A percentile compares a stretch with the other conserved stretches of the same genome.
Conservation (phyloP, 2,329 filamentous ascomycete genomes). For the Cryphonectria radicalis region DNA sequence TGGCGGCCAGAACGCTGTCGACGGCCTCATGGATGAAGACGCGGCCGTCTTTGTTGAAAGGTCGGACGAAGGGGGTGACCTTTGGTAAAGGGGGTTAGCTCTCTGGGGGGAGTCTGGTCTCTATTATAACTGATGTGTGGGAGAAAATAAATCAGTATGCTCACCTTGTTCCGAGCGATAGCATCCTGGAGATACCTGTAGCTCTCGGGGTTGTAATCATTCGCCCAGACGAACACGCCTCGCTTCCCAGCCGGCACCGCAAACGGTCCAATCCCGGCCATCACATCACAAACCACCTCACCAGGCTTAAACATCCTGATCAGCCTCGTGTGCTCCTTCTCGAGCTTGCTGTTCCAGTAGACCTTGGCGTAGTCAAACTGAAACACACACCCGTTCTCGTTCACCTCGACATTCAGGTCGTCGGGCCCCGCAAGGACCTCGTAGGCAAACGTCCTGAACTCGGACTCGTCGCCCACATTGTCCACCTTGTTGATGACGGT, state of each 20-base stretch:
- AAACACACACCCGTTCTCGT: slow-evolving; percentile 85
- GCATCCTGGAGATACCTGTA: slow-evolving; percentile 73
- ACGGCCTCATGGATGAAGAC: slow-evolving; percentile 77
- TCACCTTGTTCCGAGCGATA: slow-evolving; percentile 78
- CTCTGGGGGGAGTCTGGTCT: not conserved
- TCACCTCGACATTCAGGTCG: slow-evolving; percentile 81
- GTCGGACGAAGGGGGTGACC: slow-evolving; percentile 71
- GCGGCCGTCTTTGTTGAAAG: slow-evolving; percentile 82
- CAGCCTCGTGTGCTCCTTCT: slow-evolving; percentile 85
- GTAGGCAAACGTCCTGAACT: slow-evolving; percentile 91
- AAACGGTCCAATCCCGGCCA: slow-evolving; percentile 97
- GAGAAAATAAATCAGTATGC: slow-evolving; percentile 20
- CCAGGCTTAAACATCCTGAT: slow-evolving; percentile 77
- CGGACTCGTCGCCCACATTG: slow-evolving; percentile 81
- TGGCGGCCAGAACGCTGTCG: slow-evolving; percentile 60
- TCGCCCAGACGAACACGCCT: slow-evolving; percentile 91
- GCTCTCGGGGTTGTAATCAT: slow-evolving; percentile 94
- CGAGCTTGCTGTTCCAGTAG: slow-evolving; percentile 95
- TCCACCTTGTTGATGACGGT: slow-evolving; percentile 98
- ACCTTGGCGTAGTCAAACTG: slow-evolving; percentile 93
- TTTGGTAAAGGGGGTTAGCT: slow-evolving; percentile 36
- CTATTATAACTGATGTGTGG: not conserved
- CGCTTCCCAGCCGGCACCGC: slow-evolving; percentile 89
- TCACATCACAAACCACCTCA: slow-evolving; percentile 92
- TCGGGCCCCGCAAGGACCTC: slow-evolving; percentile 84